Evolutionary conservation across 202 grass and related monocot genomes (phyloP).

Genomic region (Hordeum pubiflorum): DNA sequence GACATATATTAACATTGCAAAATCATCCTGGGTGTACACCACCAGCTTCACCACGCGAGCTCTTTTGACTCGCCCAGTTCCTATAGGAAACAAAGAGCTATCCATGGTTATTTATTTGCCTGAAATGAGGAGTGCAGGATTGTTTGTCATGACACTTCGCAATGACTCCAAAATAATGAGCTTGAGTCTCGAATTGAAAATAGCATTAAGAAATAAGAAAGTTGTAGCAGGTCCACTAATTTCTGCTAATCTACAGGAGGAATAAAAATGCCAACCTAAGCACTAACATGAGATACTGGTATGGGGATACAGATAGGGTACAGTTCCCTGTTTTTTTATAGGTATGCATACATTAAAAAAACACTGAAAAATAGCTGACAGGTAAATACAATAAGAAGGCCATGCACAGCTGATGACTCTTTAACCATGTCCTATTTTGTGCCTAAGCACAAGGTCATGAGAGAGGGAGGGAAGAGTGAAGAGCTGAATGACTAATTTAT

Average conservation of each 20-base stretch:
- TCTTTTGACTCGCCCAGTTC: not conserved
- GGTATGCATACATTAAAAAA: not conserved
- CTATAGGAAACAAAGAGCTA: not conserved
- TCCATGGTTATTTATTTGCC: not conserved
- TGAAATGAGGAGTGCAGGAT: not conserved
- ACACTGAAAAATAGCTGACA: not conserved
- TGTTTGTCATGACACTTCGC: not conserved
- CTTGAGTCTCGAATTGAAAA: not conserved
- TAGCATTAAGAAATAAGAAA: not conserved
- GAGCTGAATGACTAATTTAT: not conserved
- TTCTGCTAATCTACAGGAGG: not conserved
- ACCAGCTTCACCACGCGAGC: not conserved
- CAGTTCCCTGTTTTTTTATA: not conserved
- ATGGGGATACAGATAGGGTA: not conserved
- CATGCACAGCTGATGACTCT: not conserved
- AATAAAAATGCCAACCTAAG: not conserved
- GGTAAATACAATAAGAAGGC: conserved; percentile 11
- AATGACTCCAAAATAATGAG: not conserved
- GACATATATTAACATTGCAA: not conserved
- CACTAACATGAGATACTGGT: not conserved
- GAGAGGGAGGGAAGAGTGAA: not conserved
- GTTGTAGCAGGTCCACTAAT: not conserved
- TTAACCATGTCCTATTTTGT: not conserved
- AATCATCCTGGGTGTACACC: not conserved
- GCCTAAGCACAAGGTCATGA: not conserved